Percentiles rank a stretch among this genome's conserved stretches.
Evolutionary conservation across 2,329 filamentous ascomycete genomes (phyloP).

Genomic region (Zalaria sp.): DNA sequence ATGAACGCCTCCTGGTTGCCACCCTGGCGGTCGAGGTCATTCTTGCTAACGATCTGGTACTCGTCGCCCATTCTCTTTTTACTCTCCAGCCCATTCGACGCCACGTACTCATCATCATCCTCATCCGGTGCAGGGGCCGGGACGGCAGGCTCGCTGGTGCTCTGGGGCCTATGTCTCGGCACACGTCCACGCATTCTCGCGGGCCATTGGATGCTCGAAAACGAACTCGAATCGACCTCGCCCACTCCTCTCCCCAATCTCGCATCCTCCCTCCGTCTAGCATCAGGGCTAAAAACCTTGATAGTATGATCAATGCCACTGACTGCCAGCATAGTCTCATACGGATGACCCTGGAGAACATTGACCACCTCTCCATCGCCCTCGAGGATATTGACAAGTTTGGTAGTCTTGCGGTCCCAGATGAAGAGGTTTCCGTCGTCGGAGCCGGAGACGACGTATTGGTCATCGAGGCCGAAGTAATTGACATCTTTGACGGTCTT

Average conservation of each 20-base stretch:
- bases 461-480: slow-evolving; percentile 51
- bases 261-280: slow-evolving; percentile 41
- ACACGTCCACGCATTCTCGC: slow-evolving; percentile 5
- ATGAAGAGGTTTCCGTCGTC: slow-evolving; percentile 56
- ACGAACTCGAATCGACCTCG: slow-evolving; percentile 27
- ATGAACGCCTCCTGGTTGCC: slow-evolving; percentile 44
- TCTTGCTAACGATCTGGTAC: slow-evolving; percentile 48
- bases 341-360: slow-evolving; percentile 53
- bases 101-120: slow-evolving; percentile 24
- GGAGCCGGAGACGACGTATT: slow-evolving; percentile 54
- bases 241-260: slow-evolving; percentile 44
- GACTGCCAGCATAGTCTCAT: slow-evolving; percentile 51
- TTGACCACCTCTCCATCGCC: slow-evolving; percentile 58
- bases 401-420: slow-evolving; percentile 49
- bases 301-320: slow-evolving; percentile 55
- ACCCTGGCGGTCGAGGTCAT: slow-evolving; percentile 44
- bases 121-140: slow-evolving; percentile 9
- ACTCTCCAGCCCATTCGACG: slow-evolving; percentile 35
- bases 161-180: slow-evolving; percentile 1
- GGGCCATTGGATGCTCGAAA: slow-evolving; percentile 25
- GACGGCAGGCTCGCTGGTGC: slow-evolving; percentile 14
- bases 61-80: slow-evolving; percentile 44
- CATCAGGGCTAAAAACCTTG: slow-evolving; percentile 53
- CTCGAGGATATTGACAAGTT: slow-evolving; percentile 50
- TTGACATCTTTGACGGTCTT: slow-evolving; percentile 58